These are phyloP conservation scores for Cyanidium caldarium DNA, from an alignment of 23 red algal genomes.

Conservation along the genomic window DNA sequence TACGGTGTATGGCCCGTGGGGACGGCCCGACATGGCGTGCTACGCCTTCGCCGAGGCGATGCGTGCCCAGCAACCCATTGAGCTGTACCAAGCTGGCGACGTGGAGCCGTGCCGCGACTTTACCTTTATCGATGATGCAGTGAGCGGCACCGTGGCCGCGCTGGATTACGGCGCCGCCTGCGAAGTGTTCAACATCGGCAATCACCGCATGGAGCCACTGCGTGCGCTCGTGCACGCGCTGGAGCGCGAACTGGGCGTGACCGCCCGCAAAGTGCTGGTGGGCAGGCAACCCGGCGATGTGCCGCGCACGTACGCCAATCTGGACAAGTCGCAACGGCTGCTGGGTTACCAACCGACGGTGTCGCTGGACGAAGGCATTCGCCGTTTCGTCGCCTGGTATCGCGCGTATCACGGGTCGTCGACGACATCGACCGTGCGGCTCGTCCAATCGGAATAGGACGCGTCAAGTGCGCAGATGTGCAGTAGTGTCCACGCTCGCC, in stretches of 20 bases:
- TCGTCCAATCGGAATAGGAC: no score
- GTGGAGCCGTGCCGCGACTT: slow-evolving; percentile 13
- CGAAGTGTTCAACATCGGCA: slow-evolving; percentile 11
- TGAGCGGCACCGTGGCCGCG: slow-evolving; percentile 8
- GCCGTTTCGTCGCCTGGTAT: slow-evolving; percentile 8
- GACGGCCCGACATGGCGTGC: slow-evolving; percentile 18
- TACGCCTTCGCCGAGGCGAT: slow-evolving; percentile 19
- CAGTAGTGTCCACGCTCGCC: no score
- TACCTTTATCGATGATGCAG: slow-evolving; percentile 10
- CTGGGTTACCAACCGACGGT: slow-evolving; percentile 1
- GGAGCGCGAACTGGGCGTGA: background rate
- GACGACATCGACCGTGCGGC: no score
- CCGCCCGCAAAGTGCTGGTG: background rate
- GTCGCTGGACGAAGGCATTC: background rate
- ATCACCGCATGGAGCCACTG: slow-evolving; percentile 4
- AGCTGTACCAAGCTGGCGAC: background rate
- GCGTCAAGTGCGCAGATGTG: no score
- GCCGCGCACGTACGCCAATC: slow-evolving; percentile 13
- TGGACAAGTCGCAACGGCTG: background rate
- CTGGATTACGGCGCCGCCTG: background rate
- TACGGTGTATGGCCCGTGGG: slow-evolving; percentile 23
- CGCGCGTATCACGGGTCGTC: background rate
- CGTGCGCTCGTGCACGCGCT: background rate
- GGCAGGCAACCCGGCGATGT: slow-evolving; percentile 7
- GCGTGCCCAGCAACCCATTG: background rate